Base-by-base conservation (phyloP, 2,329 filamentous ascomycete species). In the Xylogone sp. region DNA sequence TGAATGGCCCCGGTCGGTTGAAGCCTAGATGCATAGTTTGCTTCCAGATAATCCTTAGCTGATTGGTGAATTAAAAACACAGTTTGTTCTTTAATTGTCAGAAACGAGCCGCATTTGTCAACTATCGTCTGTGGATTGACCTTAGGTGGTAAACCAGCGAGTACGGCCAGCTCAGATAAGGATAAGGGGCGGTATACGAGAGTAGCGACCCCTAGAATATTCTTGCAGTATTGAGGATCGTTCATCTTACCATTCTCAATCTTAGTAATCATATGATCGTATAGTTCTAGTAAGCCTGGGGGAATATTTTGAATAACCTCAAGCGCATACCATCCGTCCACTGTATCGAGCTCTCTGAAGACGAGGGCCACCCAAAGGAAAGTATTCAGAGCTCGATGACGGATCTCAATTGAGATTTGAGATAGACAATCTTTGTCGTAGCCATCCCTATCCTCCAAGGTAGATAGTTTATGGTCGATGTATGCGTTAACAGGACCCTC, bases 361-460 rank as follows among this genome's bases (percentile, higher is more conserved):
- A 66, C 65, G 46, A 71, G 59, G 46, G 64, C 62, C 21, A 71
- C 68, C 68, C 67, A 72, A 12, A 74, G 64, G 46, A 73, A 73
- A 2, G 64, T 71, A 48, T 62, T 64, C 9, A 66, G 58, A 13
- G 69, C 64, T 53, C 66, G 65, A 50, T 53, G 24, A 22, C 48
- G 46, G 20, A 69, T 48, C 42, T 62, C 45, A 4, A 56, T 43
- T 19, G 54, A 48, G 5, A 67, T 53, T 19, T 44, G 20, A 3
- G 53, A 39, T 18, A 50, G 43, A 16, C 47, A 52, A 42, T 58
- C 54, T 16, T 46, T 9, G 21, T 54, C 58, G 43, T 64, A 68
- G 9, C 51, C 52, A 2, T 62, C 59, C 7, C 48, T 50, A 18
- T 59, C 49, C 42, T 53, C 49, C 42, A 61, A 46, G 22, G 49